A percentile compares a stretch with the other conserved stretches of the same genome.
phyloP scores from a whole-genome alignment of 2,329 filamentous ascomycete species.

The Cordyceps militaris region DNA sequence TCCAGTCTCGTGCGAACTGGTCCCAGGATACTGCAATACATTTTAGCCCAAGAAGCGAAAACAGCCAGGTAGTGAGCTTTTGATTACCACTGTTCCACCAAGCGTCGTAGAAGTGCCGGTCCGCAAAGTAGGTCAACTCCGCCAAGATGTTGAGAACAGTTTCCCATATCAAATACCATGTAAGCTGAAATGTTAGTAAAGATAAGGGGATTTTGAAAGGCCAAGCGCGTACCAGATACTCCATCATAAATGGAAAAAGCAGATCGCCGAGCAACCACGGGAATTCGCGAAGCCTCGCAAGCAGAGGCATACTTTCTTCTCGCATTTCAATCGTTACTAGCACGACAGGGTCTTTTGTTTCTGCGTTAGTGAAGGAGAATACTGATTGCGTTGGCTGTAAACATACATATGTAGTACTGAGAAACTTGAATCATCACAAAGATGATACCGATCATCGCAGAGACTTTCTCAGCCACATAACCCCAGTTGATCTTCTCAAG shows the following conservation, averaged over 20 bases:
- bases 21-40: constrained; percentile 54
- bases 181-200: constrained; percentile 34
- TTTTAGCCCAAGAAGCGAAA: background rate
- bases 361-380: constrained; percentile 6
- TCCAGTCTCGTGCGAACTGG: constrained; percentile 76
- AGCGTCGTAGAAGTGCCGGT: constrained; percentile 62
- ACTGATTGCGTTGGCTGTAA: background rate
- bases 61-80: background rate
- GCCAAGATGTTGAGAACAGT: constrained; percentile 67
- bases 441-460: constrained; percentile 64
- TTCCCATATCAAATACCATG: constrained; percentile 80
- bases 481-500: constrained; percentile 62
- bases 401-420: constrained; percentile 61
- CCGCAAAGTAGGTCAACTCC: constrained; percentile 69
- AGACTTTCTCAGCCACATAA: constrained; percentile 66
- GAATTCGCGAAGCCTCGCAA: constrained; percentile 57
- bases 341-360: constrained; percentile 55
- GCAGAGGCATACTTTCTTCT: constrained; percentile 54
- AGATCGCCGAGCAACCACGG: constrained; percentile 71
- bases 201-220: background rate
- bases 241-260: constrained; percentile 71
- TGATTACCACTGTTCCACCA: constrained; percentile 54
- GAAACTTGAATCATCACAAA: constrained; percentile 74
- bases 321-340: constrained; percentile 61
- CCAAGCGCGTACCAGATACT: constrained; percentile 49